These are phyloP conservation scores for Aspergillus phoenicis DNA, from an alignment of 2,329 filamentous ascomycete species.

Conservation along the genomic window DNA sequence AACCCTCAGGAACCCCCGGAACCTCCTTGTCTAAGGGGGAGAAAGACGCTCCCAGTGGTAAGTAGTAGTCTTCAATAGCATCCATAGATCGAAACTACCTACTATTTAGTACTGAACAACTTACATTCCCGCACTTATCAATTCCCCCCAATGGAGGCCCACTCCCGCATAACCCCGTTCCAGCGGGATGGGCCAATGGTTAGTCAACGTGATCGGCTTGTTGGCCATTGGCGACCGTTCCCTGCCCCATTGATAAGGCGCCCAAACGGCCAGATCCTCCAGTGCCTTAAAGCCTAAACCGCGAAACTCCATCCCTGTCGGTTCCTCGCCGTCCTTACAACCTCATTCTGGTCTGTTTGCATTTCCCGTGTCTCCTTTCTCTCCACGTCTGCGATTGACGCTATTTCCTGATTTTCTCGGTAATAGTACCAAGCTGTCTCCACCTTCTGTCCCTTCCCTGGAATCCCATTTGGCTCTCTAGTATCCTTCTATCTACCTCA, in stretches of 20 bases:
- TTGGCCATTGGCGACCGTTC: constrained; percentile 14
- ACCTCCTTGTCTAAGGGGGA: too few relatives aligned
- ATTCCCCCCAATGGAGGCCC: constrained; percentile 7
- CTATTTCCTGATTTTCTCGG: too few relatives aligned
- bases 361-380: not conserved
- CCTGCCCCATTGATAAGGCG: constrained; percentile 8
- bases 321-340: not conserved
- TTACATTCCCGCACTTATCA: constrained; percentile 2
- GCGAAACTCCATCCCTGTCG: not conserved
- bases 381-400: too few relatives aligned
- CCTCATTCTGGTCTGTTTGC: not conserved
- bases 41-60: not conserved
- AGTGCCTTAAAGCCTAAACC: not conserved
- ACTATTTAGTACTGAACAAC: too few relatives aligned
- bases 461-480: too few relatives aligned
- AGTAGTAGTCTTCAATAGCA: not conserved
- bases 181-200: constrained; percentile 22
- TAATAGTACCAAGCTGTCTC: too few relatives aligned
- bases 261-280: not conserved
- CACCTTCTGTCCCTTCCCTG: too few relatives aligned
- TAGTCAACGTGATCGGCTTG: constrained; percentile 22
- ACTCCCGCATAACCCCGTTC: constrained; percentile 17
- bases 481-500: too few relatives aligned
- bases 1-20: too few relatives aligned
- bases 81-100: too few relatives aligned